Conservation (phyloP, 805 yeast species). For the Wickerhamiella cacticola region DNA sequence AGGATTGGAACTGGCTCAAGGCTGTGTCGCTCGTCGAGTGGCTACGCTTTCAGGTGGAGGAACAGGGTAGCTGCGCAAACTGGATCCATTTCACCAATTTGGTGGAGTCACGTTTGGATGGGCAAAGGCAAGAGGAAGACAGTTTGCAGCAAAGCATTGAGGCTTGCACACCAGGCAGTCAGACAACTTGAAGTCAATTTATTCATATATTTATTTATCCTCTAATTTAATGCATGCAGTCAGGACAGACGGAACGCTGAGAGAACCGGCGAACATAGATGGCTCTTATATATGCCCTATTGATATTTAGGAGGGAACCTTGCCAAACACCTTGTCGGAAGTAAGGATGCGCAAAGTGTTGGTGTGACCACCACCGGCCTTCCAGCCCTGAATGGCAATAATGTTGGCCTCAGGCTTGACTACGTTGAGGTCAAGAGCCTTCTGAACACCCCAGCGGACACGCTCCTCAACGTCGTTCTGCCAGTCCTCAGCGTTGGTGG, state of each 20-base stretch:
- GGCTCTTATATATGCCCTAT: too few relatives aligned
- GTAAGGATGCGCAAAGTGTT: constrained; percentile 79
- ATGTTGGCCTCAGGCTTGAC: constrained; percentile 77
- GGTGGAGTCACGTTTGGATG: background rate
- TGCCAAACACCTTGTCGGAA: constrained; percentile 8
- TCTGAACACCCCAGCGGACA: constrained; percentile 81
- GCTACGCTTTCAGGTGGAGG: constrained; percentile 13
- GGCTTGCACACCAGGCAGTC: background rate
- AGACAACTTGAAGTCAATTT: too few relatives aligned
- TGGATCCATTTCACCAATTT: background rate
- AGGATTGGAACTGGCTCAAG: constrained; percentile 25
- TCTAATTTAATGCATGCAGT: too few relatives aligned
- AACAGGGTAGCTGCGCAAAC: background rate
- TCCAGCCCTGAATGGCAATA: constrained; percentile 97
- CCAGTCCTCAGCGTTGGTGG: constrained; percentile 60
- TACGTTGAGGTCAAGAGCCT: constrained; percentile 79
- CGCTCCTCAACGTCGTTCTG: constrained; percentile 92
- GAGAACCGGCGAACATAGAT: too few relatives aligned
- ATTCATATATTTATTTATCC: background rate
- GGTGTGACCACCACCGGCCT: constrained; percentile 97
- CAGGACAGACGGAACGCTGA: too few relatives aligned
- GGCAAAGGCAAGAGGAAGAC: background rate
- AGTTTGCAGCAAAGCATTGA: background rate
- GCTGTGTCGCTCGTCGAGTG: constrained; percentile 19
- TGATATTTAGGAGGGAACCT: too few relatives aligned